A percentile compares a stretch with the other conserved stretches of the same genome.
Conservation (phyloP, 805 yeast genomes). For the Candida multigemmis region DNA sequence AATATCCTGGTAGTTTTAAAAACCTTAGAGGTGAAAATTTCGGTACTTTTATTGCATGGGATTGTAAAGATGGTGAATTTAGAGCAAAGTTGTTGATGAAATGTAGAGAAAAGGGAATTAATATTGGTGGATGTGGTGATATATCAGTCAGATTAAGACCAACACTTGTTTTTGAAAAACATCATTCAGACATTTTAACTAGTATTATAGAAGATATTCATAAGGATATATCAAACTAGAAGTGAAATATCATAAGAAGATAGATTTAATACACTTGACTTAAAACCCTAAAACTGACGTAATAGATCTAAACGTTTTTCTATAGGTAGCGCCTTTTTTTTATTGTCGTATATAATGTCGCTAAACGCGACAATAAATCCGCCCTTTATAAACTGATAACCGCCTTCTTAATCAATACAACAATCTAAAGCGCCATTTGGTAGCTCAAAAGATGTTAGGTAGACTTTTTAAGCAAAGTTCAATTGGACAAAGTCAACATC, state of each 20-base stretch:
- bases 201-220: constrained; percentile 1
- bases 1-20: constrained; percentile 31
- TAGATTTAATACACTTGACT: too few species aligned
- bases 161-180: constrained; percentile 48
- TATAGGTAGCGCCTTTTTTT: too few species aligned
- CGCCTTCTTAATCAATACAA: too few species aligned
- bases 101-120: constrained; percentile 46
- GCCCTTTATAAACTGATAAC: too few species aligned
- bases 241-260: not conserved
- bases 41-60: constrained; percentile 65
- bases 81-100: constrained; percentile 39
- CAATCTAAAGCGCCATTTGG: not conserved
- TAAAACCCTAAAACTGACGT: too few species aligned
- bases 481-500: constrained; percentile 3
- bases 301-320: too few species aligned
- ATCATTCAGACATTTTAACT: constrained; percentile 29
- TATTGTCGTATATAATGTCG: too few species aligned
- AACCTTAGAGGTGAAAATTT: constrained; percentile 55
- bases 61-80: constrained; percentile 29
- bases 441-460: constrained; percentile 18
- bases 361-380: too few species aligned
- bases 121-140: constrained; percentile 64
- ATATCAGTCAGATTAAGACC: constrained; percentile 56
- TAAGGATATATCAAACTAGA: not conserved
- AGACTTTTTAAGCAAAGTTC: constrained; percentile 24